Evolutionary conservation across 2,329 filamentous ascomycete species (phyloP), one percentile per base, ranked within the genome.

Genomic region (Fusarium nisikadoi): DNA sequence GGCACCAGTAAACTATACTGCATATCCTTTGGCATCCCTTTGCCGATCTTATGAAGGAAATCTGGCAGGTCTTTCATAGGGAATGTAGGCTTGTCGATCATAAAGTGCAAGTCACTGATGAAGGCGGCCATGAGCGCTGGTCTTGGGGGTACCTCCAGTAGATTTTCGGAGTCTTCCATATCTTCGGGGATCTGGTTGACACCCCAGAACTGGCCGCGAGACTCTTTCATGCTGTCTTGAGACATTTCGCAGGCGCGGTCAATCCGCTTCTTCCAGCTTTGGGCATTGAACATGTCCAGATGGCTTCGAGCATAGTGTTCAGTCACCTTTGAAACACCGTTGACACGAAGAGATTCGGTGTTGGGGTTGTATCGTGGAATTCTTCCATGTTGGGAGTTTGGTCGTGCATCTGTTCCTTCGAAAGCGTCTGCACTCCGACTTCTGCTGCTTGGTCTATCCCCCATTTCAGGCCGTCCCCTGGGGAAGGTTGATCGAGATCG

Each of bases 11-110:
- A 86, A 14, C 94, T 91, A 80, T 98, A 99, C 77, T 95, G 86
- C 89, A 94, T 99, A 77, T 97, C 92, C 70, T 90, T 87, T 2
- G 96, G 96, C 90, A 99, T 97, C 2, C 96, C 96, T 83, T 99
- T 99, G n/a, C 96, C 96, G 64, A 98, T 91, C 52, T 90, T 89
- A 78, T 98, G 89, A 31, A 99, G 84, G 79, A 97, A 99, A 20
- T 92, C 89, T 0, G 95, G 93, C 60, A 95, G 90, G 17, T 97
- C 91, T 6, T 89, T 86, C 65, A 97, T 84, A 0, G 94, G 92
- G 79, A 99, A 99, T 0, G 93, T 95, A 2, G 96, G 96, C 80
- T 97, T 98, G 81, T 98, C 96, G 65, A 99, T 86, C 36, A 90
- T 86, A 61, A 99, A 87, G 71, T 95, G 92, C 36, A 99, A 85